Percentiles rank a stretch among this genome's conserved stretches.
phyloP scores from a whole-genome alignment of 495 filamentous ascomycete genomes.

The Penicillium mononematosum region DNA sequence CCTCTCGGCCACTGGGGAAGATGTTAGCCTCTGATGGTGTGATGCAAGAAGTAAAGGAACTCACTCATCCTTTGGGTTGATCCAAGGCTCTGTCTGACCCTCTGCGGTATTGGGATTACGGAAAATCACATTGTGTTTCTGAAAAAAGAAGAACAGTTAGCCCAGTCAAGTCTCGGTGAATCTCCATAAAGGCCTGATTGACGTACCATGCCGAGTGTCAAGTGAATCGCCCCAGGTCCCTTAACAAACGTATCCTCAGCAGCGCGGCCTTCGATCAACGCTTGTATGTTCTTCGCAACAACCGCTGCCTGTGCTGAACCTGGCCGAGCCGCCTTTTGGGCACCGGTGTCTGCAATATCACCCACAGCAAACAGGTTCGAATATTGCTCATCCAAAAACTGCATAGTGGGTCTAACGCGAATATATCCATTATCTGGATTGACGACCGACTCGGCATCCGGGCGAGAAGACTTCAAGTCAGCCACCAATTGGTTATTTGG shows the following conservation, averaged over 20 bases:
- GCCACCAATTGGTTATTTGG: conserved; percentile 53
- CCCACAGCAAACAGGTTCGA: conserved; percentile 57
- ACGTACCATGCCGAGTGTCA: conserved; percentile 54
- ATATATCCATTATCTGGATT: conserved; percentile 51
- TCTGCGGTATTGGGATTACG: conserved; percentile 46
- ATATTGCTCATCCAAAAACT: conserved; percentile 49
- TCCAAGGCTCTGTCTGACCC: conserved; percentile 46
- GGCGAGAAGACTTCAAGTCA: conserved; percentile 35
- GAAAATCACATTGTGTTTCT: conserved; percentile 52
- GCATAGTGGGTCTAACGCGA: conserved; percentile 55
- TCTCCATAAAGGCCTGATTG: background rate
- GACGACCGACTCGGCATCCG: conserved; percentile 35
- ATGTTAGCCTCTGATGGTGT: conserved; percentile 17
- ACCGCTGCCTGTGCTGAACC: conserved; percentile 51
- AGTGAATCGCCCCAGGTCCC: conserved; percentile 45
- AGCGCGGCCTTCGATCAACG: conserved; percentile 39
- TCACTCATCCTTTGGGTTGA: conserved; percentile 47
- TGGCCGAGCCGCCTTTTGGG: conserved; percentile 55
- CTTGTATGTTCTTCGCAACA: conserved; percentile 53
- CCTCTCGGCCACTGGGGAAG: conserved; percentile 39
- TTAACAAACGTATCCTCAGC: conserved; percentile 35
- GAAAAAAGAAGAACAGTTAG: background rate
- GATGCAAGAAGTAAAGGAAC: conserved; percentile 6
- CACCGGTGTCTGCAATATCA: conserved; percentile 60
- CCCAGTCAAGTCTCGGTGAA: background rate